phyloP scores from a whole-genome alignment of 2,329 filamentous ascomycete species.

The Fusarium palustre region DNA sequence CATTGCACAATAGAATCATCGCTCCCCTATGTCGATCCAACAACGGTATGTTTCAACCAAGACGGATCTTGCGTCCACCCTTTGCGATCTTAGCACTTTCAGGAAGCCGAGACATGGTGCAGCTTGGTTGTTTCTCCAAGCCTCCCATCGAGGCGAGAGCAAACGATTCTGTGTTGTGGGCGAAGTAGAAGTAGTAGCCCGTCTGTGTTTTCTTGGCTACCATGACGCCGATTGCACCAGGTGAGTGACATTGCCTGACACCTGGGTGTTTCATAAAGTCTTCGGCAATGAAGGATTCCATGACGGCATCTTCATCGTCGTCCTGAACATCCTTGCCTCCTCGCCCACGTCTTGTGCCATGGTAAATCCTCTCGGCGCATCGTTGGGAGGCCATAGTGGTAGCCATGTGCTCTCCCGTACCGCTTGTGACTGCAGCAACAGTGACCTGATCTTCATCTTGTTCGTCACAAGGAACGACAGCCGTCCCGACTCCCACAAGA shows the following conservation, averaged over 20 bases:
- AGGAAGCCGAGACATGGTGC: slow-evolving; percentile 85
- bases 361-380: slow-evolving; percentile 87
- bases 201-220: slow-evolving; percentile 84
- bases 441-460: slow-evolving; percentile 75
- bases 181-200: slow-evolving; percentile 89
- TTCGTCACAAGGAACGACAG: slow-evolving; percentile 81
- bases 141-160: slow-evolving; percentile 91
- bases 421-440: slow-evolving; percentile 89
- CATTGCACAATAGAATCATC: background rate
- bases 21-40: background rate
- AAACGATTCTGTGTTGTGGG: slow-evolving; percentile 92
- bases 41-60: slow-evolving; percentile 44
- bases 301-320: slow-evolving; percentile 79
- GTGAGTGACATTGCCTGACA: slow-evolving; percentile 80
- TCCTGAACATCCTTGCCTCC: slow-evolving; percentile 73
- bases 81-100: slow-evolving; percentile 65
- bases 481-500: slow-evolving; percentile 89
- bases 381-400: slow-evolving; percentile 91
- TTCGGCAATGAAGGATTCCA: slow-evolving; percentile 81
- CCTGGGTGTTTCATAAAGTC: slow-evolving; percentile 96
- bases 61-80: slow-evolving; percentile 63
- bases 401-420: slow-evolving; percentile 97
- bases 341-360: slow-evolving; percentile 69
- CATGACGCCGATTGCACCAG: slow-evolving; percentile 91
- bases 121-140: slow-evolving; percentile 77